A percentile compares a stretch with the other conserved stretches of the same genome.
These are phyloP conservation scores for Scopulariopsis brevicaulis DNA, from an alignment of 2,329 filamentous ascomycete species.

Conservation along the genomic window DNA sequence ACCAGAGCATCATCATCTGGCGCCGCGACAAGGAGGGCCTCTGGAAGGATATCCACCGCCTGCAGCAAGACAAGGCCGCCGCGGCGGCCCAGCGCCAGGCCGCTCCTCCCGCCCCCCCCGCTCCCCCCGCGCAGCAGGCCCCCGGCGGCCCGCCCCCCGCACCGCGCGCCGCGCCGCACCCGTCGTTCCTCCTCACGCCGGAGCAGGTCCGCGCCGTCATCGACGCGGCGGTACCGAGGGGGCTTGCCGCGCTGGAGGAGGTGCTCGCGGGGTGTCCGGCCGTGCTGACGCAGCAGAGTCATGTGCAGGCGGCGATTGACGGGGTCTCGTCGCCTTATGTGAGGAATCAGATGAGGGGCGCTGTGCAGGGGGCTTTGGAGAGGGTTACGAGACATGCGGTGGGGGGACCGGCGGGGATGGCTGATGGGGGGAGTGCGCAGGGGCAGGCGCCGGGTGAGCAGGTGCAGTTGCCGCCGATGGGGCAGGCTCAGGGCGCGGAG, in stretches of 20 bases:
- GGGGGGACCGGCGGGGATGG: neutral
- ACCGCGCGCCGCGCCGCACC: neutral
- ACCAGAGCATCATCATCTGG: conserved; percentile 94
- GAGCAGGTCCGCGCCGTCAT: conserved; percentile 27
- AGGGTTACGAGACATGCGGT: neutral
- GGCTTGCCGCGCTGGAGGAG: conserved; percentile 31
- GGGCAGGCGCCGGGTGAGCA: neutral
- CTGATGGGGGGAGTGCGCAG: neutral
- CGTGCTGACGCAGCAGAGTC: conserved; percentile 33
- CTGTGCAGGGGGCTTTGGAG: conserved; percentile 21
- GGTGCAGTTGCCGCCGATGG: too few species aligned
- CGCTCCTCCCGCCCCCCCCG: neutral
- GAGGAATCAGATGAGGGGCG: conserved; percentile 36
- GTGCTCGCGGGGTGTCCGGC: conserved; percentile 34
- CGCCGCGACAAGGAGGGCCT: conserved; percentile 72
- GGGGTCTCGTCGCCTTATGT: conserved; percentile 34
- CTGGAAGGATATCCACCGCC: conserved; percentile 67
- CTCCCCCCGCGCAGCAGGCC: neutral
- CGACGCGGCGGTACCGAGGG: conserved; percentile 38
- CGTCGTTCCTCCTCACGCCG: conserved; percentile 4
- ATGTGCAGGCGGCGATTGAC: conserved; percentile 40
- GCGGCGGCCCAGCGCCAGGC: conserved; percentile 27
- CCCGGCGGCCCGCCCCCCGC: neutral
- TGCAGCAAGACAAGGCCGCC: conserved; percentile 64
- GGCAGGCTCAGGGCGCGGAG: neutral